Evolutionary conservation across 805 yeast species (phyloP).

Genomic region (Ogataea parapolymorpha): DNA sequence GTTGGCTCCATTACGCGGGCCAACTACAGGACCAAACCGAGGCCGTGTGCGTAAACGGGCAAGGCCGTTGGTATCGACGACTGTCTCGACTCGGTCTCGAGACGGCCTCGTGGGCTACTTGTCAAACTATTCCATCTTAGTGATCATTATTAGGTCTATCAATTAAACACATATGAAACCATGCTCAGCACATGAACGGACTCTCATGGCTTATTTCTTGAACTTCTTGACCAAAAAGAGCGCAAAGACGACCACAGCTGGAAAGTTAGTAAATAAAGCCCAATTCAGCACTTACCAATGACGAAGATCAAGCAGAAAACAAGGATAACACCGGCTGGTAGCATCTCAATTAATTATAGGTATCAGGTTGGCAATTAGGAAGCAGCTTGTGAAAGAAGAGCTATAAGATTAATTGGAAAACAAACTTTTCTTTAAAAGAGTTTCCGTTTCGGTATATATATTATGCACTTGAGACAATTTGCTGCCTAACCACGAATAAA

Average conservation of each 20-base stretch:
- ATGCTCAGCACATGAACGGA: conserved; percentile 3
- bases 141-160: conserved; percentile 12
- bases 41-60: no score
- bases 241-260: conserved; percentile 29
- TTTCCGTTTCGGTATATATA: conserved; percentile 13
- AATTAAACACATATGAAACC: conserved; percentile 6
- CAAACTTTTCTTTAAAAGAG: conserved; percentile 7
- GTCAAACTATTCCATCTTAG: not conserved
- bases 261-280: conserved; percentile 7
- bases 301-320: conserved; percentile 55
- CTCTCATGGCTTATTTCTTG: conserved; percentile 28
- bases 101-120: not conserved
- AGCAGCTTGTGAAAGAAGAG: conserved; percentile 8
- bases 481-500: conserved; percentile 6
- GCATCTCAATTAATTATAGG: conserved; percentile 36
- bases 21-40: no score
- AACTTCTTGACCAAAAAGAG: conserved; percentile 32
- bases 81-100: not conserved
- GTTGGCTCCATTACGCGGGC: no score
- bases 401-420: conserved; percentile 9
- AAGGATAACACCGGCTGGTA: conserved; percentile 65
- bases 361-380: conserved; percentile 11
- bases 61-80: no score
- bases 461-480: conserved; percentile 8
- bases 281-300: conserved; percentile 28